These are phyloP conservation scores for Trametopsis cervina DNA, from an alignment of 768 basidiomycete species.

Conservation along the genomic window DNA sequence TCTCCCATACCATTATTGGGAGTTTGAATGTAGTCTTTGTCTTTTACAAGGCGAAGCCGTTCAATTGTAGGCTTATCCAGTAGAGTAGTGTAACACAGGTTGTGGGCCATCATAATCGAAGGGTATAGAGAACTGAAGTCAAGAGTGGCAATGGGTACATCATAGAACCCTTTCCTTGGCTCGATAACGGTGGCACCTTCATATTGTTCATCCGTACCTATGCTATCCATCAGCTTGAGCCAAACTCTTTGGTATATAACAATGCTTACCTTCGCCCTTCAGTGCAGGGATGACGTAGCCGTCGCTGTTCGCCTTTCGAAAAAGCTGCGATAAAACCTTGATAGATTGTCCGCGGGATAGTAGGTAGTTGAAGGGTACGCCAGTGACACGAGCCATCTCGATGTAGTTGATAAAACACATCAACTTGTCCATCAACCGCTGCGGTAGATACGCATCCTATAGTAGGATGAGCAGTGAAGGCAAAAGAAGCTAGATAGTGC, in stretches of 20 bases:
- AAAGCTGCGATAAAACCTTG: constrained; percentile 96
- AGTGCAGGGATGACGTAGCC: constrained; percentile 84
- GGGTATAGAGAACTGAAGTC: constrained; percentile 99
- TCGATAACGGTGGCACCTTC: constrained; percentile 99
- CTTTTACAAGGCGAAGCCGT: constrained; percentile 69
- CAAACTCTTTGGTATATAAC: background rate
- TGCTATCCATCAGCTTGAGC: background rate
- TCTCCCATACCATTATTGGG: constrained; percentile 79
- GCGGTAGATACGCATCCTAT: constrained; percentile 97
- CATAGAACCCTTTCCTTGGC: constrained; percentile 93
- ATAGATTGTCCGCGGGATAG: constrained; percentile 95
- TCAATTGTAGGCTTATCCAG: constrained; percentile 76
- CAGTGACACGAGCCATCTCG: constrained; percentile 99
- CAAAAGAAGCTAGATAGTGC: background rate
- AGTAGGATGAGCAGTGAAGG: background rate
- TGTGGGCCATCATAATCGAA: constrained; percentile 99
- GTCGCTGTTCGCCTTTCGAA: constrained; percentile 85
- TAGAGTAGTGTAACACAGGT: constrained; percentile 96
- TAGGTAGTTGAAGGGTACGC: constrained; percentile 97
- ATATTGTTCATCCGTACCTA: constrained; percentile 92
- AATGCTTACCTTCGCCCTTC: constrained; percentile 68
- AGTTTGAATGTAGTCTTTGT: constrained; percentile 88
- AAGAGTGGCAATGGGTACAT: constrained; percentile 92
- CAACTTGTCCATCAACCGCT: constrained; percentile 91
- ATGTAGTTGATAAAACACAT: constrained; percentile 99